These are phyloP conservation scores for Boletus subcaerulescens DNA, from an alignment of 768 basidiomycete species.

Conservation along the genomic window DNA sequence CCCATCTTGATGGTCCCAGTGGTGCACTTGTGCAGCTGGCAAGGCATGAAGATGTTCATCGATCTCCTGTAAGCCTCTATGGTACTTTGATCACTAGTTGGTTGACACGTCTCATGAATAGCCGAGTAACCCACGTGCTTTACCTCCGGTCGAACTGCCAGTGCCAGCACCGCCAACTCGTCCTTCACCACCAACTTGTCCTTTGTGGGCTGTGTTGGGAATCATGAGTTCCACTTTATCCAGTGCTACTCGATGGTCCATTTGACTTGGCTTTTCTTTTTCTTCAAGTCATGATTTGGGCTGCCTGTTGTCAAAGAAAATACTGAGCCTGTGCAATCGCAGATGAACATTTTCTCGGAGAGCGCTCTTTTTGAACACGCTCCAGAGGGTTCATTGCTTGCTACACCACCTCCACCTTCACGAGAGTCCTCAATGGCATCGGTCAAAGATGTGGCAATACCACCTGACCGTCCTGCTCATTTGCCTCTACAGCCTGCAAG, in stretches of 20 bases:
- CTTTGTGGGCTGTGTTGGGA: constrained; percentile 16
- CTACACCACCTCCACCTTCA: constrained; percentile 28
- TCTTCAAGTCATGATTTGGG: constrained; percentile 30
- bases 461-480: constrained; percentile 11
- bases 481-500: constrained; percentile 23
- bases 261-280: neutral
- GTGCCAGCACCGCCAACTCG: neutral
- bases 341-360: constrained; percentile 14
- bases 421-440: constrained; percentile 29
- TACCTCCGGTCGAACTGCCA: constrained; percentile 12
- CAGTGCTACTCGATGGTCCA: too few relatives aligned
- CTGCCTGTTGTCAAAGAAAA: constrained; percentile 27
- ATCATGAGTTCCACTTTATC: constrained; percentile 5
- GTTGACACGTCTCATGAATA: constrained; percentile 8
- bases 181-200: too few relatives aligned
- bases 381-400: constrained; percentile 18
- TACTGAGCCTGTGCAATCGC: constrained; percentile 2
- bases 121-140: constrained; percentile 1
- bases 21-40: constrained; percentile 1
- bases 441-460: constrained; percentile 5
- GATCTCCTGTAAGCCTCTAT: constrained; percentile 19
- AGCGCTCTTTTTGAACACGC: constrained; percentile 9
- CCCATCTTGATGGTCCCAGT: constrained; percentile 7
- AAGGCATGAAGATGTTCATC: constrained; percentile 9
- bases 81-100: neutral